A percentile compares a stretch with the other conserved stretches of the same genome.
Evolutionary conservation across 305 asterid species (phyloP).

Genomic region (Fraxinus greggii): DNA sequence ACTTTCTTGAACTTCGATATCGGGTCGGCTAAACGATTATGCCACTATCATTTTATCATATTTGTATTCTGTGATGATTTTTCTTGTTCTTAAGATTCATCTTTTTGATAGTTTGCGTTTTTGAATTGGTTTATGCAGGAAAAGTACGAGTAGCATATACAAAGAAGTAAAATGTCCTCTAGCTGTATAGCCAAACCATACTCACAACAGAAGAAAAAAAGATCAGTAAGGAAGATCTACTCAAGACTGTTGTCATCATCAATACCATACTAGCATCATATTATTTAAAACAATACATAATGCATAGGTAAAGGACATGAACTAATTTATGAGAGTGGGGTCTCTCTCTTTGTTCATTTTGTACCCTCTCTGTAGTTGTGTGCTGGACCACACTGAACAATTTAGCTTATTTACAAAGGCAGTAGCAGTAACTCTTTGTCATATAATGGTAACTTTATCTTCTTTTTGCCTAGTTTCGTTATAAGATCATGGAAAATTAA

Average conservation of each 20-base stretch:
- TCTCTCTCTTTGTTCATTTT: slow-evolving; percentile 21
- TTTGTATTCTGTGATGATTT: not conserved
- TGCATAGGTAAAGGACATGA: slow-evolving; percentile 71
- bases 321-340: slow-evolving; percentile 72
- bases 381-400: slow-evolving; percentile 9
- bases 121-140: slow-evolving; percentile 48
- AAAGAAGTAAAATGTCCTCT: slow-evolving; percentile 52
- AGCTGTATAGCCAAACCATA: slow-evolving; percentile 76
- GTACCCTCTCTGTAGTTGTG: slow-evolving; percentile 13
- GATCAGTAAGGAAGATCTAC: slow-evolving; percentile 56
- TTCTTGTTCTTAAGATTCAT: slow-evolving; percentile 13
- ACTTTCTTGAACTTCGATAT: not conserved
- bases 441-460: not conserved
- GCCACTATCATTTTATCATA: not conserved
- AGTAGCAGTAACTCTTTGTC: not conserved
- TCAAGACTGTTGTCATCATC: slow-evolving; percentile 59
- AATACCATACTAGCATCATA: slow-evolving; percentile 49
- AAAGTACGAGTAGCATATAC: slow-evolving; percentile 59
- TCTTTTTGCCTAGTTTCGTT: not conserved
- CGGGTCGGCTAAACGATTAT: not conserved
- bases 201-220: slow-evolving; percentile 57
- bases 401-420: slow-evolving; percentile 6
- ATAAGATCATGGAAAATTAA: not conserved
- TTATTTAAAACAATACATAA: slow-evolving; percentile 57
- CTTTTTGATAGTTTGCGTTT: slow-evolving; percentile 12